Evolutionary conservation across 805 yeast species (phyloP).

Genomic region (Monosporozyma unispora): DNA sequence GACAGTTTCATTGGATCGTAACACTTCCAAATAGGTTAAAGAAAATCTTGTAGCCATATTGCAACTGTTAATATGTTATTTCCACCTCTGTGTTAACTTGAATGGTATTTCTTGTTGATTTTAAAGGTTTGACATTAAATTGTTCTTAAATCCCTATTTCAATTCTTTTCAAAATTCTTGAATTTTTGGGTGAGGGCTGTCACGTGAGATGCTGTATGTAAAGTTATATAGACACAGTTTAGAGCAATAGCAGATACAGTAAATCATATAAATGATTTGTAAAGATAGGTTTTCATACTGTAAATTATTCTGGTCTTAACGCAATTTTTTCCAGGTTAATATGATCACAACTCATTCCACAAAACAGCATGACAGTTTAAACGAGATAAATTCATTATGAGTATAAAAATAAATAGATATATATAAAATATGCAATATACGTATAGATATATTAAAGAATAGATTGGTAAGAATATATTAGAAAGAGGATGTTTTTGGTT

Average conservation of each 20-base stretch:
- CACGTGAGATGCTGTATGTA: neutral
- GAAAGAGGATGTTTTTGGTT: neutral
- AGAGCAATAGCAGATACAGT: no score
- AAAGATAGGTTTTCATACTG: no score
- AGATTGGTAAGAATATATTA: neutral
- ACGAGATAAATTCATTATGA: neutral
- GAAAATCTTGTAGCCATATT: conserved; percentile 13
- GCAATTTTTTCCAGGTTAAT: no score
- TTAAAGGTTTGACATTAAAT: neutral
- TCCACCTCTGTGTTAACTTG: no score
- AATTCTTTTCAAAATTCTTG: neutral
- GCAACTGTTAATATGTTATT: no score
- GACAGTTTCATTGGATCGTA: conserved; percentile 13
- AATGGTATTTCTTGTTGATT: no score
- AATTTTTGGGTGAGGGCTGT: neutral
- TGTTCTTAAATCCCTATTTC: neutral
- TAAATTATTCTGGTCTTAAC: neutral
- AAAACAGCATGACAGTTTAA: neutral
- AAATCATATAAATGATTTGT: no score
- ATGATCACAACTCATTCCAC: neutral
- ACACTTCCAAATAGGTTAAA: conserved; percentile 24
- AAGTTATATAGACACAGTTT: no score
- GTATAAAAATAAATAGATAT: neutral
- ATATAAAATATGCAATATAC: neutral
- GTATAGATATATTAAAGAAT: neutral